Evolutionary conservation across 2,329 filamentous ascomycete species (phyloP).

Genomic region (Pezicula neosporulosa): DNA sequence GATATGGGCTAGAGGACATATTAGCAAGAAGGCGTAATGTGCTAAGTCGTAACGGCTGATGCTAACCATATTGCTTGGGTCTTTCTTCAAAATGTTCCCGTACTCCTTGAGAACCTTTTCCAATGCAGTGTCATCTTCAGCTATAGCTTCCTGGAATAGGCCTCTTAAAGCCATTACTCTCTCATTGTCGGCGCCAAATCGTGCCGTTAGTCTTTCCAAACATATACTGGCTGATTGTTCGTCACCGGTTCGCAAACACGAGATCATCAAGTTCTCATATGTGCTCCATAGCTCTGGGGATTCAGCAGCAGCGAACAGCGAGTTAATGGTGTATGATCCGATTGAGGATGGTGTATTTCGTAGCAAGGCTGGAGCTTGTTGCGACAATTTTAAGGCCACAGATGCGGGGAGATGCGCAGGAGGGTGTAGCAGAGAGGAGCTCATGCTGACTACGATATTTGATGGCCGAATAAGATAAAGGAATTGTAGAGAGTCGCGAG

Average conservation of each 20-base stretch:
- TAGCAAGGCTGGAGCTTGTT: constrained; percentile 56
- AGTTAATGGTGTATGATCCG: constrained; percentile 49
- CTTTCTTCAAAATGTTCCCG: constrained; percentile 67
- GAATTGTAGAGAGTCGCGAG: too few species aligned
- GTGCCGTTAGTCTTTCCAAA: constrained; percentile 69
- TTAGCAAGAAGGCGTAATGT: constrained; percentile 26
- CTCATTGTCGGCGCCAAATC: constrained; percentile 84
- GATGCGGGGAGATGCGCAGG: constrained; percentile 53
- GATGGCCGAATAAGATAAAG: too few species aligned
- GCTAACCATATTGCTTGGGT: constrained; percentile 76
- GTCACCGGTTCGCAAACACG: constrained; percentile 81
- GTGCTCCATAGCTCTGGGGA: constrained; percentile 77
- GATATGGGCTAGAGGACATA: constrained; percentile 61
- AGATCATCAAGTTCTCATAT: constrained; percentile 83
- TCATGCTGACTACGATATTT: constrained; percentile 33
- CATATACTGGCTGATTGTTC: constrained; percentile 72
- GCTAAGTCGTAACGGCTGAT: constrained; percentile 1
- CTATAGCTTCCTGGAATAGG: constrained; percentile 79
- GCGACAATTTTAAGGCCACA: constrained; percentile 54
- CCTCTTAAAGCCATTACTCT: constrained; percentile 80
- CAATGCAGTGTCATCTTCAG: constrained; percentile 61
- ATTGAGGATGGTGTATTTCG: constrained; percentile 50
- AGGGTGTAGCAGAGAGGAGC: constrained; percentile 51
- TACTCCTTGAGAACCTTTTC: constrained; percentile 73
- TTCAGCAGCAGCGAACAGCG: constrained; percentile 58